phyloP scores from a whole-genome alignment of 1,284 basidiomycete species.

The Afroboletus lepidellus region DNA sequence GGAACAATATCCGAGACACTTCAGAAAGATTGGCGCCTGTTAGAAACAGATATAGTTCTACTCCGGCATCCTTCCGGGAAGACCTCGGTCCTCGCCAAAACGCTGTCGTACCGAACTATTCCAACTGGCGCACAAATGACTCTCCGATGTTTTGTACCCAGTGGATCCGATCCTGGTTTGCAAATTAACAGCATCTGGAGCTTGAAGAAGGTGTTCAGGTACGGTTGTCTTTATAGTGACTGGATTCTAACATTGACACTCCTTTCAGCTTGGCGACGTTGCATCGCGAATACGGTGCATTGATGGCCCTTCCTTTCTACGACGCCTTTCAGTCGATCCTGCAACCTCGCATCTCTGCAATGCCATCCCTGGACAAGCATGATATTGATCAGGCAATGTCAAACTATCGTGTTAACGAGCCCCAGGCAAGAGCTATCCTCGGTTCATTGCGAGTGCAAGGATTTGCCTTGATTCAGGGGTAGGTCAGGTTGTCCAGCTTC shows the following conservation, averaged over 20 bases:
- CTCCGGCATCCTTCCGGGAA: conserved; percentile 54
- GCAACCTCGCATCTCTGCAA: conserved; percentile 56
- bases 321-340: conserved; percentile 75
- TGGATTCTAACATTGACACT: conserved; percentile 6
- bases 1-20: conserved; percentile 55
- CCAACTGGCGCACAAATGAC: conserved; percentile 51
- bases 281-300: conserved; percentile 88
- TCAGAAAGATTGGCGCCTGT: conserved; percentile 69
- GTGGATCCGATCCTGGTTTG: conserved; percentile 52
- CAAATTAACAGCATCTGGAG: conserved; percentile 69
- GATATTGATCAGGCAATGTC: conserved; percentile 70
- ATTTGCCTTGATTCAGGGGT: conserved; percentile 97
- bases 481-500: conserved; percentile 26
- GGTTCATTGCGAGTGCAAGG: conserved; percentile 74
- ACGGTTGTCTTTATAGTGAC: conserved; percentile 23
- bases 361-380: conserved; percentile 46
- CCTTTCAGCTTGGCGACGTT: conserved; percentile 78
- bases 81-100: conserved; percentile 72
- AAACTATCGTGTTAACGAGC: conserved; percentile 82
- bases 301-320: conserved; percentile 82
- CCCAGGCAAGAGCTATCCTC: conserved; percentile 90
- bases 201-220: conserved; percentile 84
- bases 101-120: conserved; percentile 61
- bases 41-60: conserved; percentile 80
- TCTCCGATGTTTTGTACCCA: conserved; percentile 47